Evolutionary conservation across 805 yeast species (phyloP).

Genomic region (Jamesozyma gamospora): DNA sequence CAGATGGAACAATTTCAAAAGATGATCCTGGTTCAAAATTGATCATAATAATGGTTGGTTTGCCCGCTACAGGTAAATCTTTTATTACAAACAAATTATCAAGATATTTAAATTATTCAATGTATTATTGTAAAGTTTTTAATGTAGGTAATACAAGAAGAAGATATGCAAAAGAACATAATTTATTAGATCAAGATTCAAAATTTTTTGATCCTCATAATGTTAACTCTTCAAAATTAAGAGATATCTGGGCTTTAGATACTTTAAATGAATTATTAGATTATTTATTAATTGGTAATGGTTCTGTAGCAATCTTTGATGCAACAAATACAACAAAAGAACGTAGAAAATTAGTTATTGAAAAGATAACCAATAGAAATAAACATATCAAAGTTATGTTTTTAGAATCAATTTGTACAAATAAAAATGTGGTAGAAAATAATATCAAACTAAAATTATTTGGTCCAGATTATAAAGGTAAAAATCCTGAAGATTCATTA

Average conservation of each 20-base stretch:
- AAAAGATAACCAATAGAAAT: slow-evolving; percentile 45
- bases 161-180: slow-evolving; percentile 40
- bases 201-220: slow-evolving; percentile 81
- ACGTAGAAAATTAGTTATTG: slow-evolving; percentile 51
- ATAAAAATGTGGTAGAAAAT: slow-evolving; percentile 65
- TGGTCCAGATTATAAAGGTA: slow-evolving; percentile 86
- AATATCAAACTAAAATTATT: slow-evolving; percentile 76
- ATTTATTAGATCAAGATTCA: slow-evolving; percentile 52
- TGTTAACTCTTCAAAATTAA: slow-evolving; percentile 45
- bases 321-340: slow-evolving; percentile 68
- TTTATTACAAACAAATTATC: slow-evolving; percentile 87
- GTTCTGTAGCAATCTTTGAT: slow-evolving; percentile 87
- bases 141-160: slow-evolving; percentile 94
- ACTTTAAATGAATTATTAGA: slow-evolving; percentile 78
- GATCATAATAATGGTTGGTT: slow-evolving; percentile 92
- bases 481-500: slow-evolving; percentile 74
- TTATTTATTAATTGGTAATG: slow-evolving; percentile 68
- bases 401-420: slow-evolving; percentile 81
- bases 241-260: slow-evolving; percentile 96
- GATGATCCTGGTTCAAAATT: slow-evolving; percentile 71
- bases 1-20: slow-evolving; percentile 58
- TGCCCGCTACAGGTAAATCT: slow-evolving; percentile 92
- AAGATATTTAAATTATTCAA: slow-evolving; percentile 86
- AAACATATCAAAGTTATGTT: slow-evolving; percentile 68
- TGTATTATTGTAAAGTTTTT: slow-evolving; percentile 81